Conservation (phyloP, 352 stramenopile genomes). For the Blastocystis sp. region DNA sequence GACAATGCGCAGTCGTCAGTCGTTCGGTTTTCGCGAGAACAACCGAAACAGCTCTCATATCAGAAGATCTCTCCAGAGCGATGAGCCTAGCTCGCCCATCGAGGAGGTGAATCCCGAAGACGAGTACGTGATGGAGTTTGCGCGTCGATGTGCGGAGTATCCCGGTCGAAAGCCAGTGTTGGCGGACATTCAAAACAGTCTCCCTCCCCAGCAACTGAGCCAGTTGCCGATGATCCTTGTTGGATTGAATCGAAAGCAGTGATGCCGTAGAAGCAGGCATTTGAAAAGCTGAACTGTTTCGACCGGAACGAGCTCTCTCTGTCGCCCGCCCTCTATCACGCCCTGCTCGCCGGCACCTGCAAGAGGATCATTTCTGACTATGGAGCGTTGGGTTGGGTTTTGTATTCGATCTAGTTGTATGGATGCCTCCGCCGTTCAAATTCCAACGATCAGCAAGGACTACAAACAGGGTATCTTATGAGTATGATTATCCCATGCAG, state of each 20-base stretch:
- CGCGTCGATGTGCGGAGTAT: not conserved
- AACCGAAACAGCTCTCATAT: not conserved
- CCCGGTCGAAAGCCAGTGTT: conserved; percentile 35
- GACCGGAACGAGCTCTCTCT: conserved; percentile 6
- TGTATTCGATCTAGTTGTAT: not conserved
- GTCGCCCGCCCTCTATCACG: not conserved
- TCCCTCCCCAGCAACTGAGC: not conserved
- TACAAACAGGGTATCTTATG: not conserved
- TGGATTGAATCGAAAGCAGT: not conserved
- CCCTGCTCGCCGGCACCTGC: conserved; percentile 9
- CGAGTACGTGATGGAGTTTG: conserved; percentile 33
- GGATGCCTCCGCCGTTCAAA: not conserved
- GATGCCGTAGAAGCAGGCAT: conserved; percentile 13
- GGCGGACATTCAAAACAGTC: not conserved
- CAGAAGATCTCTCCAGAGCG: not conserved
- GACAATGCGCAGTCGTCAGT: not conserved
- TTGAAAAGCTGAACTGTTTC: conserved; percentile 49
- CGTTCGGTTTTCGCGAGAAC: not conserved
- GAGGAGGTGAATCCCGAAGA: not conserved
- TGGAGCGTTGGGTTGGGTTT: not conserved
- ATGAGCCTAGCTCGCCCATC: not conserved
- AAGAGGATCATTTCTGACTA: conserved; percentile 32
- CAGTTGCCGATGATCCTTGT: conserved; percentile 44
- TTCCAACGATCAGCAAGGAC: not conserved
- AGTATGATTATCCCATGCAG: not conserved